Conservation (phyloP, 257 asterid species). For the Capsicum pubescens region DNA sequence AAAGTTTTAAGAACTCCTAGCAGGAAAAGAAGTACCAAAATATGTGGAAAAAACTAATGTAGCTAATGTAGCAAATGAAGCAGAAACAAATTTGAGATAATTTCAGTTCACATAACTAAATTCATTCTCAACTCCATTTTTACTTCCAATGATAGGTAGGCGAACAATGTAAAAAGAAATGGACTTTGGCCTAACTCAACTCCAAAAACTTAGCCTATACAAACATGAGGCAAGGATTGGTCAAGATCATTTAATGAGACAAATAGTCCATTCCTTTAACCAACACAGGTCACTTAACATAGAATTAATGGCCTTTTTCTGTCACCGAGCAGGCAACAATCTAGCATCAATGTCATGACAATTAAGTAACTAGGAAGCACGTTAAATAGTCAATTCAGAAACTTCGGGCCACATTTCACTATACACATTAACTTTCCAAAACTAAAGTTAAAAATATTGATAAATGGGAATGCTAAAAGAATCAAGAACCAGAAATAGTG, state of each 20-base stretch:
- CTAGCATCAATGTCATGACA: background rate
- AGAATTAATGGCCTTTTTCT: too few relatives aligned
- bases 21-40: too few relatives aligned
- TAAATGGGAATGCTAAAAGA: background rate
- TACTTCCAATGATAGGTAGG: too few relatives aligned
- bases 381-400: background rate
- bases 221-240: background rate
- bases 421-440: background rate
- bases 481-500: background rate
- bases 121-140: too few relatives aligned
- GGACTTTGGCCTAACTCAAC: background rate
- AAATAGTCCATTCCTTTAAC: background rate
- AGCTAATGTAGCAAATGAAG: too few relatives aligned
- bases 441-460: background rate
- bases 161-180: too few relatives aligned
- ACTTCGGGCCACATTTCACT: background rate
- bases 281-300: background rate
- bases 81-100: too few relatives aligned
- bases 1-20: too few relatives aligned
- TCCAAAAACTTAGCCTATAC: background rate
- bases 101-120: too few relatives aligned
- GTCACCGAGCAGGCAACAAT: background rate
- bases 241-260: background rate
- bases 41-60: too few relatives aligned
- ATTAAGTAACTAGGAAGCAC: constrained; percentile 2